Percentiles rank a stretch among this genome's conserved stretches.
These are phyloP conservation scores for Fusarium marasasianum DNA, from an alignment of 2,329 filamentous ascomycete species.

Conservation along the genomic window DNA sequence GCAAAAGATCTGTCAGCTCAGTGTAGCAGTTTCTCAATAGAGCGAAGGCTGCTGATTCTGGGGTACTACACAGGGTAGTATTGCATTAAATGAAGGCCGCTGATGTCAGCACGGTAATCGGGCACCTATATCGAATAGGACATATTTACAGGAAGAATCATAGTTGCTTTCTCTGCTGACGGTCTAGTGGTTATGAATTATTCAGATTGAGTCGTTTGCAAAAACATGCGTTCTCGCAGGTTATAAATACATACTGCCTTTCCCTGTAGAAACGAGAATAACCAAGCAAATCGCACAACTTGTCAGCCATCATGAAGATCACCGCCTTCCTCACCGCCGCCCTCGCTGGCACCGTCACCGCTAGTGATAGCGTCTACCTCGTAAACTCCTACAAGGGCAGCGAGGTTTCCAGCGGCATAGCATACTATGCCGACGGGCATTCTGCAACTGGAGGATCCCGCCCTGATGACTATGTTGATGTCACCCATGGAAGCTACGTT, in stretches of 20 bases:
- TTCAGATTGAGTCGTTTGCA: no score
- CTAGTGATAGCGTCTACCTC: background rate
- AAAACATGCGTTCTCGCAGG: fast-evolving
- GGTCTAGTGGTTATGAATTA: background rate
- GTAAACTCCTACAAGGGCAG: constrained; percentile 4
- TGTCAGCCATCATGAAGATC: background rate
- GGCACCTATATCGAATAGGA: background rate
- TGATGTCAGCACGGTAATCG: background rate
- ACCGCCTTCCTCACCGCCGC: background rate
- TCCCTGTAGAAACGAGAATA: background rate
- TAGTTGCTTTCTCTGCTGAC: fast-evolving
- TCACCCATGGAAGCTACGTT: background rate
- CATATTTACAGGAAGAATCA: background rate
- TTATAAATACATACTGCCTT: background rate
- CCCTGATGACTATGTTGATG: constrained; percentile 1
- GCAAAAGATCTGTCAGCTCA: background rate
- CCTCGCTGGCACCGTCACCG: background rate
- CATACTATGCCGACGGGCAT: background rate
- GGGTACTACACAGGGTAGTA: background rate
- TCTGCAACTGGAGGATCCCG: background rate
- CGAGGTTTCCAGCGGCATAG: constrained; percentile 1
- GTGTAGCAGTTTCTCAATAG: background rate
- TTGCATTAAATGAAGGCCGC: background rate
- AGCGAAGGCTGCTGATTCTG: background rate
- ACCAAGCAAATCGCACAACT: background rate